A percentile compares a stretch with the other conserved stretches of the same genome.
Evolutionary conservation across 2,329 filamentous ascomycete species (phyloP).

Genomic region (Colletotrichum lupini): DNA sequence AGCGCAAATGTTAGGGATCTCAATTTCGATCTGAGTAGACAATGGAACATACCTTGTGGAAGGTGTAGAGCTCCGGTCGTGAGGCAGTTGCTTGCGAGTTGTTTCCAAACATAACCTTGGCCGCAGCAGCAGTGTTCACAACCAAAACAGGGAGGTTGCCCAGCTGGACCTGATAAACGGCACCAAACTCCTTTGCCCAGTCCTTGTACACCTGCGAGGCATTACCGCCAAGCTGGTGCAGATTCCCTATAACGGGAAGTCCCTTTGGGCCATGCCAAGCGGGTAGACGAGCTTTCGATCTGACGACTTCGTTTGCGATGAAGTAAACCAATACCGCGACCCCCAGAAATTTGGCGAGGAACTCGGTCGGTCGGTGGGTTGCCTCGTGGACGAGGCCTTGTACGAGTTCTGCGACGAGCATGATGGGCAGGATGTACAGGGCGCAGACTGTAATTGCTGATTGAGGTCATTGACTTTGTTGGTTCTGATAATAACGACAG

Average conservation of each 20-base stretch:
- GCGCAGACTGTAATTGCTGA: neutral
- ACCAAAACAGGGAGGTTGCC: conserved; percentile 69
- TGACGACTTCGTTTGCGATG: conserved; percentile 59
- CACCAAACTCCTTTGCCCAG: conserved; percentile 44
- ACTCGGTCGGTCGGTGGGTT: conserved; percentile 38
- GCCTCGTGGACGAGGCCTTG: conserved; percentile 35
- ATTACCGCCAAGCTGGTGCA: conserved; percentile 64
- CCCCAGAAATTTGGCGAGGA: neutral
- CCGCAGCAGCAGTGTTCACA: conserved; percentile 74
- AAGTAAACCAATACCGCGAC: conserved; percentile 54
- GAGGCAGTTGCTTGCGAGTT: conserved; percentile 75
- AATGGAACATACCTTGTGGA: conserved; percentile 53
- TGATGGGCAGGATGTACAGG: conserved; percentile 22
- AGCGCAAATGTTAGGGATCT: conserved; percentile 36
- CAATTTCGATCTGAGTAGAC: too few species aligned
- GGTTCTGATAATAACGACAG: neutral
- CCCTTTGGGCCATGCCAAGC: conserved; percentile 60
- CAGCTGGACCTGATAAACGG: conserved; percentile 48
- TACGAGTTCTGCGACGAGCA: conserved; percentile 43
- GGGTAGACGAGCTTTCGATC: conserved; percentile 54
- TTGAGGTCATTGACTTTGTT: neutral
- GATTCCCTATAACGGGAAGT: conserved; percentile 64
- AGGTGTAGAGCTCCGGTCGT: conserved; percentile 71
- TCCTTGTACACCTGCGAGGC: conserved; percentile 45
- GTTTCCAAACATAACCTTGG: conserved; percentile 73